phyloP scores from a whole-genome alignment of 108 stramenopile species.

The Skeletonema grethae region DNA sequence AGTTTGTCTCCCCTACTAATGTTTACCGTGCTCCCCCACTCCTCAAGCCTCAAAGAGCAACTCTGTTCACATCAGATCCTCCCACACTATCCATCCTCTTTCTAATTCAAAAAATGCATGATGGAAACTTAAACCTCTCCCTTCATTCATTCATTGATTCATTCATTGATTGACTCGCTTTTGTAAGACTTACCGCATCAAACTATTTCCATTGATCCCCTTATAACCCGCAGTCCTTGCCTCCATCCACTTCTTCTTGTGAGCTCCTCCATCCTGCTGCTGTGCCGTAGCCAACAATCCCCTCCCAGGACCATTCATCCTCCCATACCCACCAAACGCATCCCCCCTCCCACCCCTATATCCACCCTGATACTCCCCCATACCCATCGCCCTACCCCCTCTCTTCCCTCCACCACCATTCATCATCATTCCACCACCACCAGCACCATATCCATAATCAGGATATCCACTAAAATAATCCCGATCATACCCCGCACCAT shows the following conservation, averaged over 20 bases:
- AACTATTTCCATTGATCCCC: constrained; percentile 17
- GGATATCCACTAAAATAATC: no score
- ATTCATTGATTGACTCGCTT: neutral
- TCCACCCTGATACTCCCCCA: constrained; percentile 1
- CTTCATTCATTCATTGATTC: neutral
- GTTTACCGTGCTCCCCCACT: no score
- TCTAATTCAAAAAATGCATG: neutral
- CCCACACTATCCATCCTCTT: neutral
- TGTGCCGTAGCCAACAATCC: neutral
- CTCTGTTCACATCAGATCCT: no score
- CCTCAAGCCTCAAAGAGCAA: no score
- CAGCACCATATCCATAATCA: neutral
- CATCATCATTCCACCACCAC: neutral
- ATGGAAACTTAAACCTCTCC: neutral
- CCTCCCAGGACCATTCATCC: constrained; percentile 3
- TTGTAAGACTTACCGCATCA: constrained; percentile 15
- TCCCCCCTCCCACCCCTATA: constrained; percentile 5
- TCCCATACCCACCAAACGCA: constrained; percentile 9
- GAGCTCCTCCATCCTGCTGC: no score
- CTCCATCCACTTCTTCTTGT: constrained; percentile 5
- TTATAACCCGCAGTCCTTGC: neutral
- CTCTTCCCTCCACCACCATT: neutral
- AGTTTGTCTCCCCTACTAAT: no score
- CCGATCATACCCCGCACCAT: constrained; percentile 13
- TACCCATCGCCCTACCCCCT: constrained; percentile 1